phyloP scores from a whole-genome alignment of 805 yeast genomes.

The Kluyveromyces starmeri region DNA sequence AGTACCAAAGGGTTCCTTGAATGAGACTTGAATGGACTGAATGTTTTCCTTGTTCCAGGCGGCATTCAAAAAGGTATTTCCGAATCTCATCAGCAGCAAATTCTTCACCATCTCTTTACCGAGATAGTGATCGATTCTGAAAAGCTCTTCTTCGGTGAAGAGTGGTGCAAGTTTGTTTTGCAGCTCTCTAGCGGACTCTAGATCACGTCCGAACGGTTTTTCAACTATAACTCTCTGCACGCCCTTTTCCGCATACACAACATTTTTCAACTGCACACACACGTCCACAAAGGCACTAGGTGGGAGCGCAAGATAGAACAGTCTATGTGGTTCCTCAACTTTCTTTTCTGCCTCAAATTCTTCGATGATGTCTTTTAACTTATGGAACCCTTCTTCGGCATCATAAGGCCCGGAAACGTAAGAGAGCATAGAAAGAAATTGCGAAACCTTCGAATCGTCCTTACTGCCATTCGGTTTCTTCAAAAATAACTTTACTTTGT shows the following conservation, averaged over 20 bases:
- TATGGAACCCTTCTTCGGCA: conserved; percentile 59
- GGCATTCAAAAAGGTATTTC: conserved; percentile 80
- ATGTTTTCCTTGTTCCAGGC: conserved; percentile 81
- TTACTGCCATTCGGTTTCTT: conserved; percentile 40
- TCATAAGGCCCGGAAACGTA: conserved; percentile 81
- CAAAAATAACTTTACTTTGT: conserved; percentile 57
- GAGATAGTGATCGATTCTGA: conserved; percentile 92
- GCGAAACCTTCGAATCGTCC: conserved; percentile 38
- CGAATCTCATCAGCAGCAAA: conserved; percentile 79
- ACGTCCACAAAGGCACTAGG: conserved; percentile 85
- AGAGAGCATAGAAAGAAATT: conserved; percentile 55
- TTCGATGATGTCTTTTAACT: conserved; percentile 46
- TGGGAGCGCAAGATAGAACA: conserved; percentile 90
- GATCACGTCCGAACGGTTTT: conserved; percentile 95
- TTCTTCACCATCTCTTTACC: conserved; percentile 98
- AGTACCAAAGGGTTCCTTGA: conserved; percentile 98
- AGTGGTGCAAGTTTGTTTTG: conserved; percentile 74
- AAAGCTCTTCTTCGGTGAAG: conserved; percentile 84
- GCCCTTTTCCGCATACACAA: conserved; percentile 61
- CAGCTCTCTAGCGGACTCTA: conserved; percentile 65
- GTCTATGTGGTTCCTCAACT: conserved; percentile 55
- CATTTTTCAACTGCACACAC: conserved; percentile 59
- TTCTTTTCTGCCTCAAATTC: conserved; percentile 44
- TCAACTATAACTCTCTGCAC: conserved; percentile 79
- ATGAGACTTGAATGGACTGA: conserved; percentile 74